Evolutionary conservation across 2,329 filamentous ascomycete genomes (phyloP).

Genomic region (Hymenoscyphus albidus): DNA sequence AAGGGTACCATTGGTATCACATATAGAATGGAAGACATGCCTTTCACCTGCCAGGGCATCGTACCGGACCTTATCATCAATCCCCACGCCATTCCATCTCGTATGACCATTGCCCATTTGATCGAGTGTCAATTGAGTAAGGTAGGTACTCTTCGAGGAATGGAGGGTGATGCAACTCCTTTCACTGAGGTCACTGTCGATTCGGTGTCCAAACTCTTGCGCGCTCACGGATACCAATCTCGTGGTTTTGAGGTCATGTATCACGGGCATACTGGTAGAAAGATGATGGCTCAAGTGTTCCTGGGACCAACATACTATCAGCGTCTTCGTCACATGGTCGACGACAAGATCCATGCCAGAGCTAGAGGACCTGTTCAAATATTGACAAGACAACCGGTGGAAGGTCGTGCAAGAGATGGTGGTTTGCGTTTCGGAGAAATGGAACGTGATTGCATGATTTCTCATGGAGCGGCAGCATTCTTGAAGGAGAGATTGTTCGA

Average conservation of each 20-base stretch:
- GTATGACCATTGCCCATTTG: constrained; percentile 99
- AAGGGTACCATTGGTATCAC: constrained; percentile 99
- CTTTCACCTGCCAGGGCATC: constrained; percentile 87
- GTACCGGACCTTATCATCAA: constrained; percentile 98
- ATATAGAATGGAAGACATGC: constrained; percentile 97
- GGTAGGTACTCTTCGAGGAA: constrained; percentile 86
- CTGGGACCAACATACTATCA: constrained; percentile 98
- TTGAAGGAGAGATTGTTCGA: constrained; percentile 96
- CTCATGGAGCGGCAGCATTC: constrained; percentile 96
- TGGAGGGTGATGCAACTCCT: constrained; percentile 94
- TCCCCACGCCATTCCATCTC: constrained; percentile 97
- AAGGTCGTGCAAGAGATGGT: constrained; percentile 96
- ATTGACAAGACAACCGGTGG: constrained; percentile 92
- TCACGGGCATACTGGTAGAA: constrained; percentile 93
- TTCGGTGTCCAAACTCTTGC: constrained; percentile 79
- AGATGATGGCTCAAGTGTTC: constrained; percentile 92
- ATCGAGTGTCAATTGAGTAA: constrained; percentile 98
- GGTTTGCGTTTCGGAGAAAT: constrained; percentile 99
- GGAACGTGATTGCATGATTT: constrained; percentile 99
- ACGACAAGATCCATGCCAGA: constrained; percentile 99
- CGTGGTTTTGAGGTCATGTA: constrained; percentile 99
- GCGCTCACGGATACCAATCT: constrained; percentile 90
- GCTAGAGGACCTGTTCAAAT: constrained; percentile 96
- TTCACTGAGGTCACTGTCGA: constrained; percentile 98
- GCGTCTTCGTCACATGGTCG: constrained; percentile 97